Base-by-base conservation (phyloP, 805 yeast species). In the Pichia deserticola region DNA sequence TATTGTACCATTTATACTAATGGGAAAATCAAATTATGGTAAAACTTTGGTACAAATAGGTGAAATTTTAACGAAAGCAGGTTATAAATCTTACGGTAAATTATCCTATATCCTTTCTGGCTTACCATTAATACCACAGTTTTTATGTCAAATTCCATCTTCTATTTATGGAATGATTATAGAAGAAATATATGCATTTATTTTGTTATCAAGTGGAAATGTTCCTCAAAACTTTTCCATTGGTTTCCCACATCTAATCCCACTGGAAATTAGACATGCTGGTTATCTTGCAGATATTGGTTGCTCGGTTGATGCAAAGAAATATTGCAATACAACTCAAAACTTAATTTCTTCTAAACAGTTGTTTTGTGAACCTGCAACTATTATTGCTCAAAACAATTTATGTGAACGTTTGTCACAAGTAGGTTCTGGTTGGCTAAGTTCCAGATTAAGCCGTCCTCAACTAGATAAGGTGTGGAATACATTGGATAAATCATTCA, bases 381-480 rank as follows among this genome's bases (percentile, higher is more conserved):
- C 70, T 37, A 57, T 64, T 5, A 51, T 63, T 27, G 63, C 66
- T 3, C 58, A 75, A 33, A 69, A 68, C 15, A 65, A 64, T 7
- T 64, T 81, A 53, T 61, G 70, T 37, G 73, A 72, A 51, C 73
- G 82, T 55, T 59, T 79, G 28, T 70, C 78, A 7, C 78, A 74
- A 29, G 58, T 70, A 5, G 62, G 60, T 27, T 76, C 78, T 33
- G 76, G 89, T 5, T 90, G 97, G 97, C 77, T 89, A 55, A 84
- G 87, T 12, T 81, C 82, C 59, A 63, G 60, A 42, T 47, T 65
- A 15, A 61, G 63, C 11, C 60, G 62, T 39, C 63, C 67, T 1
- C 60, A 61, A 27, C 40, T 63, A 25, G 95, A 89, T 57, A 84
- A 80, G 61, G 83, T 89, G 48, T 88, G 96, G 96, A 92, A 93